These are phyloP conservation scores for Fusarium nygamai DNA, from an alignment of 2,329 filamentous ascomycete genomes.

Conservation along the genomic window DNA sequence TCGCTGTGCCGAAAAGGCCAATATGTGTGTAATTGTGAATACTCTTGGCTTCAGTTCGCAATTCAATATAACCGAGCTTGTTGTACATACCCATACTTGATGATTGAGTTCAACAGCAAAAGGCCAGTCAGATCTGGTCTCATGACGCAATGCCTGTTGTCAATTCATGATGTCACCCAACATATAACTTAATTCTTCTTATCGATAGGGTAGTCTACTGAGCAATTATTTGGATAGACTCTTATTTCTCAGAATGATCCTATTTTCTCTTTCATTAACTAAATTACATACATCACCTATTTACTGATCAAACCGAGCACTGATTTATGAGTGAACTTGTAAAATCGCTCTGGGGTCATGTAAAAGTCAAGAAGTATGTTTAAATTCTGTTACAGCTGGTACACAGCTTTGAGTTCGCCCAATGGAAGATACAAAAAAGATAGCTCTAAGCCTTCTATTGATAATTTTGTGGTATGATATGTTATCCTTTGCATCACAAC, in stretches of 20 bases:
- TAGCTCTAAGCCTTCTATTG: not conserved
- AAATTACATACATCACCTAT: not conserved
- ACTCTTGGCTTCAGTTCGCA: not conserved
- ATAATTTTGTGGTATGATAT: not conserved
- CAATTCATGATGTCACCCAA: slow-evolving; percentile 24
- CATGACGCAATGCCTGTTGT: slow-evolving; percentile 30
- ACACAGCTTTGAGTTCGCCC: not conserved
- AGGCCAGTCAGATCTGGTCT: slow-evolving; percentile 15
- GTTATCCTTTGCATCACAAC: not conserved
- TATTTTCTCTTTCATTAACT: not conserved
- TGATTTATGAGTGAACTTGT: not conserved
- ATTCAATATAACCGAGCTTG: not conserved
- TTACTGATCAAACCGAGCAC: not conserved
- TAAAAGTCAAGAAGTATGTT: not conserved
- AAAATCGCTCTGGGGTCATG: not conserved
- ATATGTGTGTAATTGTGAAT: not conserved
- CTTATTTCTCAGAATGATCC: not conserved
- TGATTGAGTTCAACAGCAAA: not conserved
- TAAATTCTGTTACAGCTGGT: not conserved
- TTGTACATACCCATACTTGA: not conserved
- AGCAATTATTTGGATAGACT: not conserved
- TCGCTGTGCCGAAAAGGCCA: not conserved
- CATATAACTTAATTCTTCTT: slow-evolving; percentile 15
- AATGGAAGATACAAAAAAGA: not conserved
- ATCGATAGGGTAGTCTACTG: not conserved